Percentiles rank a stretch among this genome's conserved stretches.
These are phyloP conservation scores for Gomphus sp. DNA, from an alignment of 1,284 basidiomycete species.

Conservation along the genomic window DNA sequence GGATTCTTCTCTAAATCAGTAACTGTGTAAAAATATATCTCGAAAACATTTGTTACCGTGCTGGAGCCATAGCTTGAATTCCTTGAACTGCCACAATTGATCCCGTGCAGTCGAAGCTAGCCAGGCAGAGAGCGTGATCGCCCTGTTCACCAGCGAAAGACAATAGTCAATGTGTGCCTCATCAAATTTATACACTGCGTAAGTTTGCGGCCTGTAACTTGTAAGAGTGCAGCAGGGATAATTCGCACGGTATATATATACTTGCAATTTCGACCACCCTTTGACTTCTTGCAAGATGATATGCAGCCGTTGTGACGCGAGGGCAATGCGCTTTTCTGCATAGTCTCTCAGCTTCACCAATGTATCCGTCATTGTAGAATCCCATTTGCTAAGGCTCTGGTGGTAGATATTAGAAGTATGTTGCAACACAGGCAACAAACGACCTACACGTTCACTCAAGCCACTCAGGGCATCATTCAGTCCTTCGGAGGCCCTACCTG, in stretches of 20 bases:
- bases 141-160: constrained; percentile 41
- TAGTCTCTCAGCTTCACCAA: constrained; percentile 63
- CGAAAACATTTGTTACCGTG: constrained; percentile 40
- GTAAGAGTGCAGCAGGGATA: not conserved
- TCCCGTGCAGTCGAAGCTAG: constrained; percentile 53
- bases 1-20: constrained; percentile 21
- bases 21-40: constrained; percentile 14
- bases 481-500: constrained; percentile 58
- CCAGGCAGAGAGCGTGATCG: constrained; percentile 58
- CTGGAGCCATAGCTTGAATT: constrained; percentile 71
- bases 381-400: constrained; percentile 73
- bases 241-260: constrained; percentile 3
- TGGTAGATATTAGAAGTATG: not conserved
- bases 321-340: constrained; percentile 56
- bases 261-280: constrained; percentile 69
- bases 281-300: constrained; percentile 64
- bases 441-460: constrained; percentile 66
- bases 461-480: constrained; percentile 66
- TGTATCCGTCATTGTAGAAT: constrained; percentile 59
- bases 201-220: constrained; percentile 34
- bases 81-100: constrained; percentile 61
- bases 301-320: constrained; percentile 66
- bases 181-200: constrained; percentile 42
- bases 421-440: not conserved
- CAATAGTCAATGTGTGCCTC: constrained; percentile 39